Base-by-base conservation (phyloP, 768 basidiomycete genomes). In the Epithele typhae region DNA sequence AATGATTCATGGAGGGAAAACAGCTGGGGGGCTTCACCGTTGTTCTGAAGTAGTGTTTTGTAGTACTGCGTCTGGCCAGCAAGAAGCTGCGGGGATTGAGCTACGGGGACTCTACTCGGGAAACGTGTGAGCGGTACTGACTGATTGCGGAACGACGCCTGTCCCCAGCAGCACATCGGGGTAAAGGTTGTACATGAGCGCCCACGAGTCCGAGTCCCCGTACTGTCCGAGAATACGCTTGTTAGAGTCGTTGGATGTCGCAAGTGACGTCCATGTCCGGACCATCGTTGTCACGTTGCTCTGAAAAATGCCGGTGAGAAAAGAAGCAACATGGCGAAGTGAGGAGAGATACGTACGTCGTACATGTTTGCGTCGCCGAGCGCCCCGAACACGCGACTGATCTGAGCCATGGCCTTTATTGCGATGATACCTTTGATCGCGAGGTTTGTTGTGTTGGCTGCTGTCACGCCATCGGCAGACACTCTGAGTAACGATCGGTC, bases 391-490 rank as follows among this genome's bases (percentile, higher is more conserved):
- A n/a, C 35, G 6, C 35, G 35, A 8, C 15, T 6, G 18, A 36
- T 36, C n/a, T 36, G 9, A 6, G 35, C 35, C 35, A 36, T 36
- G 6, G 35, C 35, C 35, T 36, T 77, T 76, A 78, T 25, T 43
- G 37, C 40, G 38, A 37, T 44, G 40, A 77, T 76, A n/a, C 35
- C 35, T 55, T 86, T 87, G 63, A 84, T 78, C 5, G 82, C 83
- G 21, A 84, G 68, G 56, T 84, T 84, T 10, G 82, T 84, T 56
- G 82, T 79, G 53, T 84, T 84, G 7, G 71, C 71, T 18, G 18
- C 44, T 5, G 41, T 22, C 12, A 35, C 18, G 2, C 11, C 9
- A 41, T 60, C 53, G 1, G 51, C 47, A 11, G 27, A 30, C 7
- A 14, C 44, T 40, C 15, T 36, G 35, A 8, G 6, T 17, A n/a